These are phyloP conservation scores for Schizophyllum commune DNA, from an alignment of 1,284 basidiomycete species.

Conservation along the genomic window DNA sequence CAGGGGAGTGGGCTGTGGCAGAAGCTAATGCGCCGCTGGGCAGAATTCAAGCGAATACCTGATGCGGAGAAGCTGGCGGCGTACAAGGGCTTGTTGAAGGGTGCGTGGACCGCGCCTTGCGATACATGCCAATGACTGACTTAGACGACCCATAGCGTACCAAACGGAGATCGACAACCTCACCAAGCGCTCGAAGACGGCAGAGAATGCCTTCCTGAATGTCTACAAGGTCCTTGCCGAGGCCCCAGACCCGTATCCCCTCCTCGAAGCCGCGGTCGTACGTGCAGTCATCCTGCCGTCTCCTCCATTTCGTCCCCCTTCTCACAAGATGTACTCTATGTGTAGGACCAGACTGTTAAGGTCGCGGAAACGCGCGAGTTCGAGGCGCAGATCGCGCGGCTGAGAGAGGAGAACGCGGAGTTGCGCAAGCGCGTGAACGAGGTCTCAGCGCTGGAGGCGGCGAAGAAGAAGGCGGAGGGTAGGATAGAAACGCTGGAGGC, in stretches of 20 bases:
- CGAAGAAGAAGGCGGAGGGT: slow-evolving; percentile 69
- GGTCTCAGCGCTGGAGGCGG: slow-evolving; percentile 55
- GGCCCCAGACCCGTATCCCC: slow-evolving; percentile 93
- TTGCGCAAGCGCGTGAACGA: slow-evolving; percentile 68
- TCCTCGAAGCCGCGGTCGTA: slow-evolving; percentile 89
- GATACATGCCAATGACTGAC: slow-evolving; percentile 1
- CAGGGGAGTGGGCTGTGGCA: no score
- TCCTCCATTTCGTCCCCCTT: background rate
- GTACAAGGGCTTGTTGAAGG: slow-evolving; percentile 84
- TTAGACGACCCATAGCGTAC: slow-evolving; percentile 56
- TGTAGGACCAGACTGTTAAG: slow-evolving; percentile 82
- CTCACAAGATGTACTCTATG: background rate
- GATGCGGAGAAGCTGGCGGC: slow-evolving; percentile 79
- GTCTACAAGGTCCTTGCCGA: slow-evolving; percentile 92
- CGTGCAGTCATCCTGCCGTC: slow-evolving; percentile 19
- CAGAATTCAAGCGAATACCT: slow-evolving; percentile 91
- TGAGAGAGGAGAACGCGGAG: slow-evolving; percentile 75
- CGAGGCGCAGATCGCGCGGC: slow-evolving; percentile 61
- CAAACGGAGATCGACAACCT: slow-evolving; percentile 94
- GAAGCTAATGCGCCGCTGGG: no score
- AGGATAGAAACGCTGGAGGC: slow-evolving; percentile 76
- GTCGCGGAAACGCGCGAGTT: slow-evolving; percentile 73
- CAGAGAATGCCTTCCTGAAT: slow-evolving; percentile 91
- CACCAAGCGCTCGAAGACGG: slow-evolving; percentile 84
- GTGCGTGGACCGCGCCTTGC: slow-evolving; percentile 28